Conservation (phyloP, 1,139 yeast genomes). For the Citeromyces hawaiiensis region DNA sequence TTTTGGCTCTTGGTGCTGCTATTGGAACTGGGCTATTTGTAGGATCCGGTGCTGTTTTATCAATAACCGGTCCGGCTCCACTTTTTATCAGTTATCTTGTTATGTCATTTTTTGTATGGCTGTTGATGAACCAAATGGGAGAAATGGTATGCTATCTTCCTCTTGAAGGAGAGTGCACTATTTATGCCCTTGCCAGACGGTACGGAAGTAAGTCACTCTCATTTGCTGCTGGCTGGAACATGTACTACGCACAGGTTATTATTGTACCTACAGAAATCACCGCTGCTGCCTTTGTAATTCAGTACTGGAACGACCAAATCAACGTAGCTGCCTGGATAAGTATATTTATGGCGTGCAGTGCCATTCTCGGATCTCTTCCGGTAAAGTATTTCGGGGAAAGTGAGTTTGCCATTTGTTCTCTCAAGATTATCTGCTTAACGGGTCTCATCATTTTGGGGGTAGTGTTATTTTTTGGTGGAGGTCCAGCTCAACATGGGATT, state of each 20-base stretch:
- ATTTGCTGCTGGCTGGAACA: constrained; percentile 31
- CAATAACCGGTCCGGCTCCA: constrained; percentile 33
- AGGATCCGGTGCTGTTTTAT: constrained; percentile 33
- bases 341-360: constrained; percentile 22
- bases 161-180: constrained; percentile 23
- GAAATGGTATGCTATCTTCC: constrained; percentile 54
- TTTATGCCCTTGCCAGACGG: constrained; percentile 11
- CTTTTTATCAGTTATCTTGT: constrained; percentile 31
- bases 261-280: constrained; percentile 35
- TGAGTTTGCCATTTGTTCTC: constrained; percentile 35
- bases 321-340: constrained; percentile 32
- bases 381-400: constrained; percentile 35
- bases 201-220: constrained; percentile 11
- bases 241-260: constrained; percentile 34
- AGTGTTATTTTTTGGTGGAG: constrained; percentile 28
- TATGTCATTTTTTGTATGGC: constrained; percentile 37
- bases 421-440: constrained; percentile 20
- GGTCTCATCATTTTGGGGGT: constrained; percentile 20
- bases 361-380: constrained; percentile 26
- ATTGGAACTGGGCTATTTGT: constrained; percentile 61
- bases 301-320: constrained; percentile 30
- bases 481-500: constrained; percentile 15
- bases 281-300: constrained; percentile 36
- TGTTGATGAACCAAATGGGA: constrained; percentile 45
- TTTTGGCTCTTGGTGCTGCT: constrained; percentile 65